phyloP scores from a whole-genome alignment of 129 eudicot genomes.

The Lactuca sativa region DNA sequence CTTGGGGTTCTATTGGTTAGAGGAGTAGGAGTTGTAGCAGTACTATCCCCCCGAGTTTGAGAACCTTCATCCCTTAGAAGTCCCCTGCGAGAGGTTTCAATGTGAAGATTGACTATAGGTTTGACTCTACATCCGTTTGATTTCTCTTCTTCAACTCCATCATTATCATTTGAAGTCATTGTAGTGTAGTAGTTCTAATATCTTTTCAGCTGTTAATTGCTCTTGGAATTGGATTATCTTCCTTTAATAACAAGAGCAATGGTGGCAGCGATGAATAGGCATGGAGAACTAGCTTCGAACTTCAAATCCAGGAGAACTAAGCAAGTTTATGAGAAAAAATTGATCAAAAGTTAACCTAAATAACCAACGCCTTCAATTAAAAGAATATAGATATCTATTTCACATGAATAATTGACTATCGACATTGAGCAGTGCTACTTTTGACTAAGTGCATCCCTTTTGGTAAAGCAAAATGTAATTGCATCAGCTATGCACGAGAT shows the following conservation, averaged over 20 bases:
- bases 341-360: background rate
- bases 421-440: background rate
- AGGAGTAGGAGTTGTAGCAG: background rate
- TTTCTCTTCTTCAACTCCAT: slow-evolving; percentile 41
- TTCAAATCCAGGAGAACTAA: background rate
- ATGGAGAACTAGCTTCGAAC: background rate
- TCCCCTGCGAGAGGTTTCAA: slow-evolving; percentile 52
- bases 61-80: slow-evolving; percentile 36
- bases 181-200: background rate
- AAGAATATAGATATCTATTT: background rate
- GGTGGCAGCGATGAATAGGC: slow-evolving; percentile 2
- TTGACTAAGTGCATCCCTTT: background rate
- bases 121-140: slow-evolving; percentile 40
- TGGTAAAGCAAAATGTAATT: background rate
- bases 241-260: slow-evolving; percentile 7
- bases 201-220: background rate
- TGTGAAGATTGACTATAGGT: slow-evolving; percentile 39
- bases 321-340: background rate
- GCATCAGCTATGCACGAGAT: background rate
- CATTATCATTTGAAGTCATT: slow-evolving; percentile 46
- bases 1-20: slow-evolving; percentile 37
- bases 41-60: slow-evolving; percentile 23
- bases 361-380: slow-evolving; percentile 6
- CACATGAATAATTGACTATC: slow-evolving; percentile 8
- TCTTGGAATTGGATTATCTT: slow-evolving; percentile 1